Evolutionary conservation across 208 protist species (phyloP).

Genomic region (Acanthamoeba rhysodes): DNA sequence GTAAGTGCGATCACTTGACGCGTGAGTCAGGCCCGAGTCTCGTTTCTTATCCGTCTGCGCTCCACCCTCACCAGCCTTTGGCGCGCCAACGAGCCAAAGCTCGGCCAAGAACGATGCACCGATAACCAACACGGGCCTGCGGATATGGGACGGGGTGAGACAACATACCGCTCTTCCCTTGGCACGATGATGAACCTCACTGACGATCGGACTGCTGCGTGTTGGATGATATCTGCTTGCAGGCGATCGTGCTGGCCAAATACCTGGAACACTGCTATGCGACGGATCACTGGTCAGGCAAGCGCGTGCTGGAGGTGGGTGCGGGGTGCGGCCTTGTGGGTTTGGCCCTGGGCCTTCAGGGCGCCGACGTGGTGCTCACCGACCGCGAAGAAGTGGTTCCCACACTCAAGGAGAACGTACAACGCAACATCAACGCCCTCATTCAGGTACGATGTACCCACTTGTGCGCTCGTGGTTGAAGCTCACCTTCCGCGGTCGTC

Average conservation of each 20-base stretch:
- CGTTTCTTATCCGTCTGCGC: no score
- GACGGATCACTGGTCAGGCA: neutral
- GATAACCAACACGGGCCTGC: constrained; percentile 21
- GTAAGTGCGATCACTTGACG: neutral
- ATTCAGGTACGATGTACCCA: neutral
- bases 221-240: neutral
- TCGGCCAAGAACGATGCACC: neutral
- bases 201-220: no score
- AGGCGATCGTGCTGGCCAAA: constrained; percentile 55
- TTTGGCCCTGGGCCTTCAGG: constrained; percentile 5
- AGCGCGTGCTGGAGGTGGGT: constrained; percentile 59
- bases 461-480: no score
- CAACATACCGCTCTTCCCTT: neutral
- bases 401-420: constrained; percentile 5
- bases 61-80: neutral
- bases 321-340: constrained; percentile 53
- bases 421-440: neutral
- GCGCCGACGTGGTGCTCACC: constrained; percentile 28
- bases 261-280: constrained; percentile 44
- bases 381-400: constrained; percentile 15
- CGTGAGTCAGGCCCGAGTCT: neutral
- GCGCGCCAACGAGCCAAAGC: neutral
- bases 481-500: no score
- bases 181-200: neutral
- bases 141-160: constrained; percentile 21